A percentile compares a stretch with the other conserved stretches of the same genome.
phyloP scores from a whole-genome alignment of 768 basidiomycete genomes.

The Boletus bicolor region DNA sequence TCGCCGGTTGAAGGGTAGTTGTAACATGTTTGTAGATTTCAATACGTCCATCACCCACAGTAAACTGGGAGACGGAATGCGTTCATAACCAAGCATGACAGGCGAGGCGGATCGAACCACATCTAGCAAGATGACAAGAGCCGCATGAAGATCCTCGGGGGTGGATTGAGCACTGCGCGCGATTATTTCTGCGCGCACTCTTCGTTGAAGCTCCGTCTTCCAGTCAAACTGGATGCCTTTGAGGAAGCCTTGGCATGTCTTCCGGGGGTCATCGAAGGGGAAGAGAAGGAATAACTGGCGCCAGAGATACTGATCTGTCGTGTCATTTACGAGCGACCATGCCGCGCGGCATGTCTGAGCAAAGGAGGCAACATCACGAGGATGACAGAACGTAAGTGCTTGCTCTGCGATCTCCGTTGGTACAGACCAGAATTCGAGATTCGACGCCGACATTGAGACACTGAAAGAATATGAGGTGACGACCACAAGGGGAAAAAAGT shows the following conservation, averaged over 20 bases:
- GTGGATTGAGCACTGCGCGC: conserved; percentile 18
- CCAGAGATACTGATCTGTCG: conserved; percentile 63
- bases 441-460: conserved; percentile 2
- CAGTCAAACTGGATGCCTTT: conserved; percentile 28
- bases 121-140: conserved; percentile 41
- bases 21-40: conserved; percentile 38
- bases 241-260: conserved; percentile 17
- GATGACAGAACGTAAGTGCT: conserved; percentile 53
- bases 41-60: conserved; percentile 47
- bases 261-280: conserved; percentile 66
- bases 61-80: conserved; percentile 38
- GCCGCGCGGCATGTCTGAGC: conserved; percentile 52
- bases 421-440: conserved; percentile 22
- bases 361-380: conserved; percentile 57
- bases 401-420: conserved; percentile 58
- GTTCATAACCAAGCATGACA: conserved; percentile 19
- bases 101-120: conserved; percentile 38
- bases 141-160: conserved; percentile 28
- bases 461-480: background rate
- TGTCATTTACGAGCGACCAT: conserved; percentile 45
- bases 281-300: conserved; percentile 55
- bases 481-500: background rate
- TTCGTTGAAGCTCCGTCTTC: conserved; percentile 37
- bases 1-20: conserved; percentile 2
- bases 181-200: conserved; percentile 41